Evolutionary conservation across 192 early-diverging fungal genomes (phyloP).

Genomic region (Backusella macrospora): DNA sequence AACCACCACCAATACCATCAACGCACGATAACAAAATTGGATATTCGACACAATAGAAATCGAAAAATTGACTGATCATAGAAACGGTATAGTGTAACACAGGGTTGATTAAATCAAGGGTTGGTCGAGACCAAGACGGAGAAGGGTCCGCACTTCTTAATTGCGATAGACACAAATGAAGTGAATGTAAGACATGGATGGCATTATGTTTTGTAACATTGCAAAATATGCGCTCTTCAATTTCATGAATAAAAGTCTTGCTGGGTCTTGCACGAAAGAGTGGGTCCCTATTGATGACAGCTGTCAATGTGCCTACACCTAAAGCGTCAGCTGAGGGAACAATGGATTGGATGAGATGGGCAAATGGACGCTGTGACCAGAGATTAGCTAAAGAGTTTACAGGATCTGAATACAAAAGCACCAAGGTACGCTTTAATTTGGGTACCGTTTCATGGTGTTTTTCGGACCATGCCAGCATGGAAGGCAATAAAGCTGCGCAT

Average conservation of each 20-base stretch:
- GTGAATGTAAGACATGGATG: conserved; percentile 35
- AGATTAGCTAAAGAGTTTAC: conserved; percentile 2
- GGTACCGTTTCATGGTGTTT: conserved; percentile 7
- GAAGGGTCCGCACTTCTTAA: conserved; percentile 34
- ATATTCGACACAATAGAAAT: conserved; percentile 39
- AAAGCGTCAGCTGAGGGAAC: neutral
- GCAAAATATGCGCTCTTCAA: conserved; percentile 13
- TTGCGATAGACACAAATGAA: conserved; percentile 34
- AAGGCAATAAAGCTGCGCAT: conserved; percentile 37
- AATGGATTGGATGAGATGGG: conserved; percentile 20
- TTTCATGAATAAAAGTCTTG: conserved; percentile 21
- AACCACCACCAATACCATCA: conserved; percentile 41
- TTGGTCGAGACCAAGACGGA: conserved; percentile 34
- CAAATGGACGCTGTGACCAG: conserved; percentile 37
- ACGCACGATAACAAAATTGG: conserved; percentile 42
- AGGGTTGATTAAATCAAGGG: conserved; percentile 30
- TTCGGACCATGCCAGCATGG: conserved; percentile 35
- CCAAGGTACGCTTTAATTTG: conserved; percentile 12
- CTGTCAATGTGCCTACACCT: neutral
- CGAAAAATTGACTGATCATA: conserved; percentile 29
- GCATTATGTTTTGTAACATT: conserved; percentile 36
- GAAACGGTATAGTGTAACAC: conserved; percentile 27
- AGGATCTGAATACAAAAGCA: conserved; percentile 25
- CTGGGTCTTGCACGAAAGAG: neutral
- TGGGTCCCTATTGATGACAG: neutral